phyloP scores from a whole-genome alignment of 129 eudicot genomes.

The Smallanthus sonchifolius region DNA sequence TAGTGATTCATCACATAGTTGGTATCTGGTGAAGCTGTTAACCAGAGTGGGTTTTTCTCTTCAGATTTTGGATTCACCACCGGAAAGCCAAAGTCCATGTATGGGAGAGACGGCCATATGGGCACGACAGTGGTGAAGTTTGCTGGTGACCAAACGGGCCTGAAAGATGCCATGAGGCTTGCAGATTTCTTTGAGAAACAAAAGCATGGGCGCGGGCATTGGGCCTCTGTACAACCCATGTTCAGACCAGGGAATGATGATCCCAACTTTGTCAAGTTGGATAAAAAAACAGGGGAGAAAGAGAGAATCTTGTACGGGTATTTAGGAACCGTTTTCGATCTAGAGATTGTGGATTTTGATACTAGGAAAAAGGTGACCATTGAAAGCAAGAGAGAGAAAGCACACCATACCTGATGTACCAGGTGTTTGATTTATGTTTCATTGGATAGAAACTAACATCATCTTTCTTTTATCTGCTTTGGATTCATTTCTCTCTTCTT shows the following conservation, averaged over 20 bases:
- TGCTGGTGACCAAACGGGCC: slow-evolving; percentile 60
- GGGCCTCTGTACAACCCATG: slow-evolving; percentile 54
- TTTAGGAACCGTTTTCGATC: slow-evolving; percentile 68
- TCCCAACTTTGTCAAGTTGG: slow-evolving; percentile 65
- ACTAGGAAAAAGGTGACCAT: slow-evolving; percentile 65
- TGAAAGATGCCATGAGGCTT: slow-evolving; percentile 69
- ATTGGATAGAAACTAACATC: slow-evolving; percentile 22
- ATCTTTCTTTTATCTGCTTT: neutral
- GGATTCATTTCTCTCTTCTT: too few relatives aligned
- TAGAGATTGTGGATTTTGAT: slow-evolving; percentile 69
- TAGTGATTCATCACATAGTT: neutral
- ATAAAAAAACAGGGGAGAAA: slow-evolving; percentile 65
- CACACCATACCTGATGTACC: neutral
- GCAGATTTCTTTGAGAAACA: slow-evolving; percentile 71
- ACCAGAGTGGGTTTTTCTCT: slow-evolving; percentile 4
- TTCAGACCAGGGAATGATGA: slow-evolving; percentile 45
- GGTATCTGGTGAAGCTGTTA: neutral
- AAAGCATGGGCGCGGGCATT: slow-evolving; percentile 58
- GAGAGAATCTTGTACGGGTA: slow-evolving; percentile 75
- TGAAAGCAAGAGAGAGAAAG: slow-evolving; percentile 56
- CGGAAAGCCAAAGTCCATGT: slow-evolving; percentile 87
- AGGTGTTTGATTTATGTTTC: slow-evolving; percentile 11
- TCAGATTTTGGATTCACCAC: slow-evolving; percentile 73
- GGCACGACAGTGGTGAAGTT: slow-evolving; percentile 67
- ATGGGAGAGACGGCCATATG: slow-evolving; percentile 78